A percentile compares a stretch with the other conserved stretches of the same genome.
phyloP scores from a whole-genome alignment of 257 asterid genomes.

The Craterostigma plantagineum region DNA sequence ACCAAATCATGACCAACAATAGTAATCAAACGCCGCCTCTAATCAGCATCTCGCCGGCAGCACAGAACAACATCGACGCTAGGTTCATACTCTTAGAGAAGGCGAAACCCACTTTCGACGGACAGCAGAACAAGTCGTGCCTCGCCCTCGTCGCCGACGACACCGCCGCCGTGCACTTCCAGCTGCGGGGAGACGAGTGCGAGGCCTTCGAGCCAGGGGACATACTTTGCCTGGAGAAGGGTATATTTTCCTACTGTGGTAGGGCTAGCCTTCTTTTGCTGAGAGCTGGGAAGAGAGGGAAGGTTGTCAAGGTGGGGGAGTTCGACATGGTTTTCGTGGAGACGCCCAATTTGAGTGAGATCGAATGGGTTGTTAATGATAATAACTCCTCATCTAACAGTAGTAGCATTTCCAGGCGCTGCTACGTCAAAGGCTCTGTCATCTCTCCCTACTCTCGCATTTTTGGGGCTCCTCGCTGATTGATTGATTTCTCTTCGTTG shows the following conservation, averaged over 20 bases:
- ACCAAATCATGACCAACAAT: not conserved
- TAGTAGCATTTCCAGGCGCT: too few relatives aligned
- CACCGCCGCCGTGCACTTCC: conserved; percentile 77
- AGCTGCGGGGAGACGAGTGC: conserved; percentile 67
- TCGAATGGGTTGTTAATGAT: conserved; percentile 36
- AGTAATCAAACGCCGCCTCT: conserved; percentile 13
- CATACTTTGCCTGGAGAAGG: conserved; percentile 29
- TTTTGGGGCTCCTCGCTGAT: conserved; percentile 15
- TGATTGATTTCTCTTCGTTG: not conserved
- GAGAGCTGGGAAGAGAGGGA: conserved; percentile 67
- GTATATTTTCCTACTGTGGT: conserved; percentile 53
- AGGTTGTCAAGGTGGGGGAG: conserved; percentile 42
- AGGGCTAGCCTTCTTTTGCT: conserved; percentile 21
- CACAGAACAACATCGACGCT: conserved; percentile 36
- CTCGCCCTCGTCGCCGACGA: conserved; percentile 64
- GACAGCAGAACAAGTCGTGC: conserved; percentile 27
- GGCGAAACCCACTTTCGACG: conserved; percentile 22
- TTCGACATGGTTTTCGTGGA: conserved; percentile 48
- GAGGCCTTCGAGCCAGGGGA: conserved; percentile 46
- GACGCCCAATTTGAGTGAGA: conserved; percentile 62
- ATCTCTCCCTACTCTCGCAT: conserved; percentile 30
- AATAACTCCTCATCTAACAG: too few relatives aligned
- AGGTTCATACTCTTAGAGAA: conserved; percentile 51
- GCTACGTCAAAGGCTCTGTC: conserved; percentile 22
- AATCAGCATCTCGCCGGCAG: conserved; percentile 39